Conservation (phyloP, 1,139 yeast species). For the Geotrichum fermentans region DNA sequence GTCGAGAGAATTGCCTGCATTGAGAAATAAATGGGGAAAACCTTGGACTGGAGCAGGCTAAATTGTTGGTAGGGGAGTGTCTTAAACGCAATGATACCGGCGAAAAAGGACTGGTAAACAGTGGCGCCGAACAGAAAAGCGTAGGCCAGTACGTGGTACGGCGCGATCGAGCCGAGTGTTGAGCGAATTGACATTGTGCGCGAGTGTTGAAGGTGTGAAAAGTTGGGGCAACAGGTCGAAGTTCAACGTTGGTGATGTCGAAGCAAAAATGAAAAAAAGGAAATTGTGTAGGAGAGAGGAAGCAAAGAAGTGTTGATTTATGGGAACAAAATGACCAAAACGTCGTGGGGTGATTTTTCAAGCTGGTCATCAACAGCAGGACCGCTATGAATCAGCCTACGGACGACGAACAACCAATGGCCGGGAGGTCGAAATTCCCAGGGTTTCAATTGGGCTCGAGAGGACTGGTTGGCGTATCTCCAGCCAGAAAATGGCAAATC, state of each 20-base stretch:
- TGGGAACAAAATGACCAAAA: too few relatives aligned
- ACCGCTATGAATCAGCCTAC: too few relatives aligned
- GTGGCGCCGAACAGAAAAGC: conserved; percentile 65
- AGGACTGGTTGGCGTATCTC: too few relatives aligned
- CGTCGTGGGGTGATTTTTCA: too few relatives aligned
- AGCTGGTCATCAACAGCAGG: too few relatives aligned
- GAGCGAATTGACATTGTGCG: conserved; percentile 25
- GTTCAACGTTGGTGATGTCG: neutral
- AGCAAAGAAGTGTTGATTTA: too few relatives aligned
- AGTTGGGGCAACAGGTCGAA: neutral
- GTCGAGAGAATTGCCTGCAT: conserved; percentile 70
- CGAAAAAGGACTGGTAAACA: conserved; percentile 76
- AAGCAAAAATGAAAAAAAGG: too few relatives aligned
- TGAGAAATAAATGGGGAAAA: conserved; percentile 80
- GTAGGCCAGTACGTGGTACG: conserved; percentile 38
- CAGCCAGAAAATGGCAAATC: too few relatives aligned
- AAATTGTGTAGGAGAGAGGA: too few relatives aligned
- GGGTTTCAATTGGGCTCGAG: too few relatives aligned
- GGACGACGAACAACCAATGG: too few relatives aligned
- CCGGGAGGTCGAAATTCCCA: too few relatives aligned
- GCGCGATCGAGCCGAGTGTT: conserved; percentile 31
- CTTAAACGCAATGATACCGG: conserved; percentile 80
- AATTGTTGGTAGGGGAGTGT: conserved; percentile 72
- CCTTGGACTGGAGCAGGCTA: conserved; percentile 64
- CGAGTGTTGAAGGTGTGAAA: neutral